A percentile compares a stretch with the other conserved stretches of the same genome.
These are phyloP conservation scores for Nakaseomyces nivariensis DNA, from an alignment of 1,139 yeast species.

Conservation along the genomic window DNA sequence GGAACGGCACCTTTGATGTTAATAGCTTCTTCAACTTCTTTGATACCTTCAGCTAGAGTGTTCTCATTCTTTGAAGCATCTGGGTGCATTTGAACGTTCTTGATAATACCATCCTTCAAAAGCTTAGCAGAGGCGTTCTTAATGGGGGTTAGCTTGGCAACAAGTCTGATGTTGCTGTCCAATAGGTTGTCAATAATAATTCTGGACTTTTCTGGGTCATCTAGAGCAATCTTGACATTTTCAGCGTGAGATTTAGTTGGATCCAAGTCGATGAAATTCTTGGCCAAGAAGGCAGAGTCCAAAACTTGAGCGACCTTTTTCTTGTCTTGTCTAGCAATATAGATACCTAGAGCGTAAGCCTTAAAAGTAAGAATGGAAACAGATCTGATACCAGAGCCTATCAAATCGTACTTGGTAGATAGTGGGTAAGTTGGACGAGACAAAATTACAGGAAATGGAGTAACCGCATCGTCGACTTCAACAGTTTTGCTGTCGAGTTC, in stretches of 20 bases:
- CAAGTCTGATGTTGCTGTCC: conserved; percentile 46
- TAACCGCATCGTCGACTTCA: conserved; percentile 39
- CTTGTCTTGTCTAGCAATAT: conserved; percentile 50
- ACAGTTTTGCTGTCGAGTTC: conserved; percentile 14
- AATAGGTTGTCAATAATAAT: conserved; percentile 45
- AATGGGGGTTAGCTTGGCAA: conserved; percentile 68
- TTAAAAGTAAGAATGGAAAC: conserved; percentile 72
- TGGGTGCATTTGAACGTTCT: conserved; percentile 16
- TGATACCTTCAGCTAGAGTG: background rate
- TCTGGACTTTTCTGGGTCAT: conserved; percentile 43
- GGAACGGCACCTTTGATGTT: conserved; percentile 6
- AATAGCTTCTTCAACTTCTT: conserved; percentile 4
- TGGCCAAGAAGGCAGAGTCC: conserved; percentile 31
- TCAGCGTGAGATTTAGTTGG: conserved; percentile 32
- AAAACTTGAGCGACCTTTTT: conserved; percentile 36
- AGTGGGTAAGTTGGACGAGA: conserved; percentile 10
- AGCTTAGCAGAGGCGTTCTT: conserved; percentile 82
- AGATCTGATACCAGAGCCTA: conserved; percentile 69
- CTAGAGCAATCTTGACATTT: conserved; percentile 45
- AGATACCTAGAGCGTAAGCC: conserved; percentile 76
- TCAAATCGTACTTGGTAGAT: conserved; percentile 33
- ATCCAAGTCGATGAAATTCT: conserved; percentile 24
- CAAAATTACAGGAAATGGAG: conserved; percentile 38
- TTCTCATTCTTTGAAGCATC: conserved; percentile 2
- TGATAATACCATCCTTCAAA: conserved; percentile 71